Percentiles rank a stretch among this genome's conserved stretches.
Conservation (phyloP, 106 monocot species). For the Dendrobium catenatum region DNA sequence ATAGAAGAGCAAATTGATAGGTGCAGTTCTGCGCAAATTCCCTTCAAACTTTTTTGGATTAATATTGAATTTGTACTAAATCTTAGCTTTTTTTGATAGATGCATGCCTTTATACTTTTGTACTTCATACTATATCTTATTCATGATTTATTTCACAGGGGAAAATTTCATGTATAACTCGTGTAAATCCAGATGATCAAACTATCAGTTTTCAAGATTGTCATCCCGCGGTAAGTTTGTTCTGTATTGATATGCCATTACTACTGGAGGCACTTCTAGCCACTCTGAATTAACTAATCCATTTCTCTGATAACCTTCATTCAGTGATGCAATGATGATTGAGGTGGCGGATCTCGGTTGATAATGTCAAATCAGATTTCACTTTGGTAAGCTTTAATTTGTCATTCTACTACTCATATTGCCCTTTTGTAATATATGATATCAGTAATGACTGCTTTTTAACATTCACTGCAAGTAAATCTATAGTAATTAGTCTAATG, state of each 20-base stretch:
- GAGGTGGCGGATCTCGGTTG: conserved; percentile 2
- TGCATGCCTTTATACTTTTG: not conserved
- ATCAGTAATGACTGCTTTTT: not conserved
- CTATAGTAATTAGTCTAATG: not conserved
- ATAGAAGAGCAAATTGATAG: not conserved
- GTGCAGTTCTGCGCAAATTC: not conserved
- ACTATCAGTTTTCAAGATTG: conserved; percentile 48
- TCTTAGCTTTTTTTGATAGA: not conserved
- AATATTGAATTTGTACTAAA: not conserved
- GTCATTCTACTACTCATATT: not conserved
- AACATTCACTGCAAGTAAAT: not conserved
- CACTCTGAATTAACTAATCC: not conserved
- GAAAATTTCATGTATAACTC: conserved; percentile 38
- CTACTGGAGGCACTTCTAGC: not conserved
- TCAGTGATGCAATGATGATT: conserved; percentile 12
- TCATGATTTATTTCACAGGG: conserved; percentile 26
- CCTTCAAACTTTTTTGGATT: not conserved
- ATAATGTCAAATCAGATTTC: not conserved
- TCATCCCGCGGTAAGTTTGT: conserved; percentile 39
- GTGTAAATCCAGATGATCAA: conserved; percentile 41
- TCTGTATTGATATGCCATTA: not conserved
- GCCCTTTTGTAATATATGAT: not conserved
- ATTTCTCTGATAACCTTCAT: conserved; percentile 4
- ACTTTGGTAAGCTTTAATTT: not conserved
- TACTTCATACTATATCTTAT: not conserved